Base-by-base conservation (phyloP, 1,284 basidiomycete genomes). In the Polyporus tsugae region DNA sequence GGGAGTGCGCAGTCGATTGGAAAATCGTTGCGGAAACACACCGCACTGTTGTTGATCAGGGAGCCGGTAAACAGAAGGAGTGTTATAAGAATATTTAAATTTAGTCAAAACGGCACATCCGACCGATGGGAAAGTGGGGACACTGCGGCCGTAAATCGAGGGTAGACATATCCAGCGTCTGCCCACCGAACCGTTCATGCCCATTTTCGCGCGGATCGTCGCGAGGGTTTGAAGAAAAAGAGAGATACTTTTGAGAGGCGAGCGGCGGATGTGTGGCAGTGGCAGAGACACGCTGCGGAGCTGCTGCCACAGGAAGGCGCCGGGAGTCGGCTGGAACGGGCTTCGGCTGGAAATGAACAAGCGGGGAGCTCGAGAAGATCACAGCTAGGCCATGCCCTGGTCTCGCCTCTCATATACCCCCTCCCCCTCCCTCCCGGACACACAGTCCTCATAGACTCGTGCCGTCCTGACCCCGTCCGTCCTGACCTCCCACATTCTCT, bases 401-500 rank as follows among this genome's bases (percentile, higher is more conserved):
- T 39, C 42, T 53, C 39, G 17, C 9, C 41, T 22, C 46, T 63
- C 25, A 17, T 35, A 22, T 17, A 25, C 61, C 60, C 7, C 15
- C 33, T 38, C 42, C 52, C 25, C 35, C 36, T 53, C 44, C n/a
- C 64, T 39, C 35, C 49, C 53, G 55, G 49, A 36, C 44, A 62
- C 44, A 44, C 62, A 29, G 62, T 55, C 62, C 53, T 53, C 38
- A 22, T 39, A 35, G 52, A 29, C 60, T 55, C 22, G 29, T 52
- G 13, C 63, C 36, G 44, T 60, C 67, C 61, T 60, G 63, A 64
- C 61, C 53, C 61, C 63, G 49, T 64, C 69, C 42, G 58, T 72
- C 69, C 69, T 63, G 69, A 59, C 52, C 63, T 65, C 61, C 66
- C 6, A 64, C 69, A 64, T 70, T 67, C 71, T 64, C 70, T 72